phyloP scores from a whole-genome alignment of 2,329 filamentous ascomycete genomes.

The Parafenestella ontariensis region DNA sequence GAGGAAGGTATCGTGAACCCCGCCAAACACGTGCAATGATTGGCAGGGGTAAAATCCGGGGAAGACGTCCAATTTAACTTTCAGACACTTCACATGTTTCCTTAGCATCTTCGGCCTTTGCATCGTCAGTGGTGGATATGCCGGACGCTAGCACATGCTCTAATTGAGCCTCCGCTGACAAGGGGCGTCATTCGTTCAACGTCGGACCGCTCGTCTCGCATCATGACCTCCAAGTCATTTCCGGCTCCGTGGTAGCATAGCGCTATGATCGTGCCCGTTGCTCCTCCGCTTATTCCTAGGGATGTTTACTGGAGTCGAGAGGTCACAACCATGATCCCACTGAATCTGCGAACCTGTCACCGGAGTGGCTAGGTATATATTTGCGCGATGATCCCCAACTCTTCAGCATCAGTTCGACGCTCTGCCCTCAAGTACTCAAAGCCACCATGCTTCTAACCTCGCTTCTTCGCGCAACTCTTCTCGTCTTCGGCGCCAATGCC shows the following conservation, averaged over 20 bases:
- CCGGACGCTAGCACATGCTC: slow-evolving; percentile 10
- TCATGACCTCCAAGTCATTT: slow-evolving; percentile 6
- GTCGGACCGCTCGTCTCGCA: slow-evolving; percentile 19
- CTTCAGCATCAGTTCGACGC: slow-evolving; percentile 6
- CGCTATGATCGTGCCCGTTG: slow-evolving; percentile 18
- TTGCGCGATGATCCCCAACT: not conserved
- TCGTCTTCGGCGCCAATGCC: slow-evolving; percentile 12
- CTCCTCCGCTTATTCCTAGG: slow-evolving; percentile 9
- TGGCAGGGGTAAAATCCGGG: slow-evolving; percentile 23
- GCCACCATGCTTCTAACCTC: slow-evolving; percentile 23
- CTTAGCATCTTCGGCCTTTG: too few relatives aligned
- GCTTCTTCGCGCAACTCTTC: slow-evolving; percentile 18
- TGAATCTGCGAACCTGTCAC: not conserved
- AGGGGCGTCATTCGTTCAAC: slow-evolving; percentile 18
- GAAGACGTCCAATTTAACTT: slow-evolving; percentile 18
- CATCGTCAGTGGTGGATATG: slow-evolving; percentile 14
- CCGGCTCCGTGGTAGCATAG: slow-evolving; percentile 17
- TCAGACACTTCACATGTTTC: slow-evolving; percentile 20
- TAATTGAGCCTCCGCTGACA: slow-evolving; percentile 21
- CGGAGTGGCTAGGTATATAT: not conserved
- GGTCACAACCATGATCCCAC: not conserved
- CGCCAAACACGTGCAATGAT: slow-evolving; percentile 20
- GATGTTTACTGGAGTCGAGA: slow-evolving; percentile 13
- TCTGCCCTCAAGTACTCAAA: not conserved
- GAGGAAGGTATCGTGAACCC: slow-evolving; percentile 20